Evolutionary conservation across 169 alveolate species (phyloP).

Genomic region (Amoebophrya sp.): DNA sequence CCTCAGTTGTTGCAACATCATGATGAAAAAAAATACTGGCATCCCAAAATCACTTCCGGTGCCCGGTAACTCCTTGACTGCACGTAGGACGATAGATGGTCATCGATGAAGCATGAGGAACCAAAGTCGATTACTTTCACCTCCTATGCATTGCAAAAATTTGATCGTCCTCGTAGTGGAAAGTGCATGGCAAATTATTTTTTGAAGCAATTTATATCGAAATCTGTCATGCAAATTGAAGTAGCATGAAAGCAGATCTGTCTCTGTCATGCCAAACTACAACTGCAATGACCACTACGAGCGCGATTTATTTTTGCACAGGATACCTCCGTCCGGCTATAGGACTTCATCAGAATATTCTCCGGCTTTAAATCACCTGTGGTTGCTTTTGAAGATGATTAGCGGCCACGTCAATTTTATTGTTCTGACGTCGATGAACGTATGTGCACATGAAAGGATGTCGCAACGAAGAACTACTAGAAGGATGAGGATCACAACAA

Average conservation of each 20-base stretch:
- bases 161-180: not conserved
- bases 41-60: slow-evolving; percentile 94
- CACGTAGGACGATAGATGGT: slow-evolving; percentile 82
- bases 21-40: slow-evolving; percentile 42
- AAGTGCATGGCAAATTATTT: no score
- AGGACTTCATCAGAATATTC: slow-evolving; percentile 73
- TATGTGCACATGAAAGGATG: no score
- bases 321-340: slow-evolving; percentile 56
- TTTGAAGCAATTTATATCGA: no score
- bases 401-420: no score
- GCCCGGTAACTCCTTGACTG: slow-evolving; percentile 95
- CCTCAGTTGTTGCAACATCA: no score
- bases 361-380: slow-evolving; percentile 60
- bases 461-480: no score
- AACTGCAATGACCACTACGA: no score
- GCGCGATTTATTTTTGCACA: not conserved
- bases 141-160: not conserved
- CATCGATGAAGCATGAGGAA: slow-evolving; percentile 84
- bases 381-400: no score
- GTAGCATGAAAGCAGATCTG: no score
- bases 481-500: not conserved
- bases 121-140: slow-evolving; percentile 94
- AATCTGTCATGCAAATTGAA: no score
- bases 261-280: no score
- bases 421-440: not conserved